Conservation (phyloP, 306 rosid genomes). For the Gastrolobium villosum region DNA sequence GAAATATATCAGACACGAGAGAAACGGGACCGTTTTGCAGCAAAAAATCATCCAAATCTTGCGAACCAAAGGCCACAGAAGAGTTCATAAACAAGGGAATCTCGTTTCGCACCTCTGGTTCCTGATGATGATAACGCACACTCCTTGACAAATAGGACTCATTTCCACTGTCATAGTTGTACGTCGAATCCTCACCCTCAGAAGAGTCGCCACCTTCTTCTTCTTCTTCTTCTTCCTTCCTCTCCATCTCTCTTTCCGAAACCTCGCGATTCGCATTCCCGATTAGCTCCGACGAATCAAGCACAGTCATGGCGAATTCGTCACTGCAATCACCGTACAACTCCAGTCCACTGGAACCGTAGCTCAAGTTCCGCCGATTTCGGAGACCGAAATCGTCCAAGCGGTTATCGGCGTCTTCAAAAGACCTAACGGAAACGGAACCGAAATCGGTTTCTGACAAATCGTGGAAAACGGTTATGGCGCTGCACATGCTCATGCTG, state of each 20-base stretch:
- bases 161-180: slow-evolving; percentile 55
- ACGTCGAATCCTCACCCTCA: slow-evolving; percentile 80
- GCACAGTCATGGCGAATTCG: slow-evolving; percentile 48
- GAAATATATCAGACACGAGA: slow-evolving; percentile 44
- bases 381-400: slow-evolving; percentile 60
- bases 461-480: slow-evolving; percentile 76
- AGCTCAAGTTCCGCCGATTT: slow-evolving; percentile 18
- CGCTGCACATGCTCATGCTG: slow-evolving; percentile 61
- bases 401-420: slow-evolving; percentile 58
- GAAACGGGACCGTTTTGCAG: slow-evolving; percentile 43
- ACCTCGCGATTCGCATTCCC: slow-evolving; percentile 33
- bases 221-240: slow-evolving; percentile 57
- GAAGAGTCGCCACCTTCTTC: slow-evolving; percentile 60
- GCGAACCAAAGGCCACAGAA: slow-evolving; percentile 84
- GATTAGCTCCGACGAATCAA: slow-evolving; percentile 51
- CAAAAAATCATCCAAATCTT: slow-evolving; percentile 83
- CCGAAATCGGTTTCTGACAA: slow-evolving; percentile 64
- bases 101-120: slow-evolving; percentile 54
- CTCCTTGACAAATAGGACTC: slow-evolving; percentile 45
- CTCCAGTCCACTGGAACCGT: slow-evolving; percentile 57
- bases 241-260: slow-evolving; percentile 49
- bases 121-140: slow-evolving; percentile 28
- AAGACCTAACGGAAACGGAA: slow-evolving; percentile 54
- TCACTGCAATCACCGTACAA: slow-evolving; percentile 70
- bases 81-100: slow-evolving; percentile 78